Evolutionary conservation across 1,284 basidiomycete genomes (phyloP).

Genomic region (Neolentinus lepideus): DNA sequence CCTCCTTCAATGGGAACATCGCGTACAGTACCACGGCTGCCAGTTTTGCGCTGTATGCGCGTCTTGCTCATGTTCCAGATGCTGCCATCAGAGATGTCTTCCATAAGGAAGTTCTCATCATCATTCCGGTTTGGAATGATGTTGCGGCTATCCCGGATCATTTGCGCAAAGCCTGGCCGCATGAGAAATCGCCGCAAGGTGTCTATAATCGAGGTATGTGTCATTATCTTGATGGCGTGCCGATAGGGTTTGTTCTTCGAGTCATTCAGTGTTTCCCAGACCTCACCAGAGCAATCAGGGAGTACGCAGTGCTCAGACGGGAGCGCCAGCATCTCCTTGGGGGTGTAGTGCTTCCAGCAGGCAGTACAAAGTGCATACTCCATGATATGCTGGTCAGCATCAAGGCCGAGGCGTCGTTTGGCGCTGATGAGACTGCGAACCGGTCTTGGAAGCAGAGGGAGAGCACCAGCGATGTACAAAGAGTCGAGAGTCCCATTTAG

Average conservation of each 20-base stretch:
- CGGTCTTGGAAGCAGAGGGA: constrained; percentile 11
- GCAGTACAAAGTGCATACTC: constrained; percentile 15
- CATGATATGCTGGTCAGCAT: constrained; percentile 17
- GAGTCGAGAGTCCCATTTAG: constrained; percentile 1
- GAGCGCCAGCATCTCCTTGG: constrained; percentile 9
- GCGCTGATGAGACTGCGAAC: constrained; percentile 16
- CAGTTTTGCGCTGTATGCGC: neutral
- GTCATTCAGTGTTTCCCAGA: constrained; percentile 7
- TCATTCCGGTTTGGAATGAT: constrained; percentile 7
- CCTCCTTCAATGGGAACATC: neutral
- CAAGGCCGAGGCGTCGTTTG: constrained; percentile 17
- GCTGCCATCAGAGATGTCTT: constrained; percentile 17
- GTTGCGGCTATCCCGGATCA: constrained; percentile 5
- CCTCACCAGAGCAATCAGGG: constrained; percentile 8
- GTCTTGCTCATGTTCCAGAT: constrained; percentile 12
- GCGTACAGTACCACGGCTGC: neutral
- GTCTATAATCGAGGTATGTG: constrained; percentile 14
- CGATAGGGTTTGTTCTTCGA: neutral
- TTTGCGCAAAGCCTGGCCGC: constrained; percentile 9
- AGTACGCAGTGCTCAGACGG: constrained; percentile 11
- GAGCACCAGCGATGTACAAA: constrained; percentile 1
- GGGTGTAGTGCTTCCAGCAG: constrained; percentile 20
- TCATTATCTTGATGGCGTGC: constrained; percentile 8
- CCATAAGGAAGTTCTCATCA: constrained; percentile 17
- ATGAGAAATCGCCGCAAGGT: constrained; percentile 14